Base-by-base conservation (phyloP, 2,329 filamentous ascomycete genomes). In the Microcyclospora pomicola region DNA sequence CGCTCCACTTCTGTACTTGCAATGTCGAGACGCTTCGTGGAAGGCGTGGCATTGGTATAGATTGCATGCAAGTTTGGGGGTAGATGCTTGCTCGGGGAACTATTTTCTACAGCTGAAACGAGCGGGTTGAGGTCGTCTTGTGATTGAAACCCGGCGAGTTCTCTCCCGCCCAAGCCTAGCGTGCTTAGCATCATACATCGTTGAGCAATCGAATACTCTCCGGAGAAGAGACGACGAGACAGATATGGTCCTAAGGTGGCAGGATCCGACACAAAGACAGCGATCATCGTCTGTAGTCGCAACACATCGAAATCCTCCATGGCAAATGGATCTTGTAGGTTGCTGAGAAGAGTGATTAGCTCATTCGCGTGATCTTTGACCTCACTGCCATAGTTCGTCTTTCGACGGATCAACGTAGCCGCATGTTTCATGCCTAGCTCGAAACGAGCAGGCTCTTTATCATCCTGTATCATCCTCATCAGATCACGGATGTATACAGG, bases 401-500 rank as follows among this genome's bases (percentile, higher is more conserved):
- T 98, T 11, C 88, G 77, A 5, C 88, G 77, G 45, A 98, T 93
- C 5, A 98, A 68, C 0, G 71, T 59, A 1, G 87, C 77, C 0
- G 87, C 87, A 1, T 81, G 83, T 14, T 72, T 68, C 13, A 98
- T 65, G 2, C 80, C 86, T 9, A 96, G 65, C 41, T 80, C 77
- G 54, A 95, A 85, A 24, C 78, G 77, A 49, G 96, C 87, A 48
- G 86, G 84, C 47, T 80, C 81, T 33, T 95, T 85, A 0, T 74
- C 76, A 47, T 93, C 83, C 35, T 82, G 73, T 2, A 98, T 68
- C 52, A 80, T 87, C 6, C 68, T 58, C 38, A 96, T 77, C 9
- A 96, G 69, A 50, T 93, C 85, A 33, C 86, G 77, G 42, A 95
- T 80, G 52, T 96, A 96, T 53, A 98, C 86, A 1, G 91, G 91